Evolutionary conservation across 495 filamentous ascomycete species (phyloP).

Genomic region (Aspergillus campestris): DNA sequence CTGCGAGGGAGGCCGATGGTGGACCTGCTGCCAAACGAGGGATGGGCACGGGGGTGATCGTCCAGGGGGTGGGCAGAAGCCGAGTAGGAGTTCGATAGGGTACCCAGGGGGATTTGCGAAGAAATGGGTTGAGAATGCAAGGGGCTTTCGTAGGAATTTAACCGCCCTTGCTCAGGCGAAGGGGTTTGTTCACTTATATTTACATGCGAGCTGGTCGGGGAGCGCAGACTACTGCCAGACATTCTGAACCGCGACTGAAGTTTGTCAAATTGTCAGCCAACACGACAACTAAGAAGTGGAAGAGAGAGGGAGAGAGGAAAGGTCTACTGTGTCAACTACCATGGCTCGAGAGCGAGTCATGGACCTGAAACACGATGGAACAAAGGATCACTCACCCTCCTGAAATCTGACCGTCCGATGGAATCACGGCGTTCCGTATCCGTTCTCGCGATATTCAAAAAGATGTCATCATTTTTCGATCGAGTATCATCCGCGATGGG

Average conservation of each 20-base stretch:
- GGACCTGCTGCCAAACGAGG: slow-evolving; percentile 37
- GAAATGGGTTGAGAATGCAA: slow-evolving; percentile 36
- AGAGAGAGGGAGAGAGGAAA: background rate
- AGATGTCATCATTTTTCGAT: slow-evolving; percentile 49
- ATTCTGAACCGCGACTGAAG: slow-evolving; percentile 35
- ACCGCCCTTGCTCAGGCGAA: slow-evolving; percentile 33
- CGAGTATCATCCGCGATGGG: slow-evolving; percentile 24
- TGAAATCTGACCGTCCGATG: slow-evolving; percentile 37
- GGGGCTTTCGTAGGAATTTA: slow-evolving; percentile 34
- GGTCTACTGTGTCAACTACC: too few species aligned
- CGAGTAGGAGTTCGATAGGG: slow-evolving; percentile 30
- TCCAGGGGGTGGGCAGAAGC: slow-evolving; percentile 46
- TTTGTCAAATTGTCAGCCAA: slow-evolving; percentile 8
- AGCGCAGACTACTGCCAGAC: slow-evolving; percentile 31
- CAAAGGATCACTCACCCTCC: slow-evolving; percentile 35
- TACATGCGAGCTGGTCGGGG: slow-evolving; percentile 22
- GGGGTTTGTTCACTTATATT: slow-evolving; percentile 30
- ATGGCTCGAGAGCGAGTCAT: too few species aligned
- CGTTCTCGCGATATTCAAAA: slow-evolving; percentile 52
- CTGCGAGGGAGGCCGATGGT: slow-evolving; percentile 34
- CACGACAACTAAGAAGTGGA: background rate
- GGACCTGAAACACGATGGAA: too few species aligned
- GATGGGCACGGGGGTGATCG: slow-evolving; percentile 32
- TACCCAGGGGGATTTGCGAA: slow-evolving; percentile 28
- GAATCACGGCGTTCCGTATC: slow-evolving; percentile 41